Evolutionary conservation across 1,284 basidiomycete genomes (phyloP), one percentile per base, ranked within the genome.

Genomic region (Phellopilus nigrolimitatus): DNA sequence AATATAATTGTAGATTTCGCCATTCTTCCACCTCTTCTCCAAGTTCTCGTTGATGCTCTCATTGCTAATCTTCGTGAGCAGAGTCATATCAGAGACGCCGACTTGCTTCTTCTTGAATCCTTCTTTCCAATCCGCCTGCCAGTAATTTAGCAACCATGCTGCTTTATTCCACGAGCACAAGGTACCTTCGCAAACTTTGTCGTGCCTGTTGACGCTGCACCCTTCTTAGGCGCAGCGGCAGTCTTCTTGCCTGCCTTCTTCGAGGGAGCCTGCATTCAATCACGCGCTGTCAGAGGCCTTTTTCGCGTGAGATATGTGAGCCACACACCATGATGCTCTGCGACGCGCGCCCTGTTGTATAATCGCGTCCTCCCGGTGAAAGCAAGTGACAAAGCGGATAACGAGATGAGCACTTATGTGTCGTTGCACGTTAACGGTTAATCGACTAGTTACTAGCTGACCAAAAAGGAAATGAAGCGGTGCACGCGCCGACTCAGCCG

Each of bases 1-100:
- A 67, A 99, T 99, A 69, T 99, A 99, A 5, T 97, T 99, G 68
- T 99, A 99, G 62, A 99, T 99, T 71, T 99, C 95, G 51, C 78
- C 89, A 62, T 89, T 95, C 57, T 84, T 85, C 84, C 97, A 99
- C 53, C 95, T 81, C 68, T 95, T 93, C 75, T 97, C 87, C 59
- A 99, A 78, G 68, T 99, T 99, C 50, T 97, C 93, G 68, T 98
- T 99, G 78, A 99, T 86, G 60, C 88, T 88, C 64, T 99, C 95
- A 69, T 99, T 97, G 67, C 91, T 95, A 73, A 99, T 97, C 47
- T 93, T 97, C 49, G 91, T 91, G 56, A 99, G 76, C 56, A 99
- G 73, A 7, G 97, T 99, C 97, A 99, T 99, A 73, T 99, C 97
- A 48, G 92, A 87, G 52, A 99, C 95, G 54, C 97, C 97, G 52